phyloP scores from a whole-genome alignment of 1,284 basidiomycete genomes.

The Ceratobasidium sp. region DNA sequence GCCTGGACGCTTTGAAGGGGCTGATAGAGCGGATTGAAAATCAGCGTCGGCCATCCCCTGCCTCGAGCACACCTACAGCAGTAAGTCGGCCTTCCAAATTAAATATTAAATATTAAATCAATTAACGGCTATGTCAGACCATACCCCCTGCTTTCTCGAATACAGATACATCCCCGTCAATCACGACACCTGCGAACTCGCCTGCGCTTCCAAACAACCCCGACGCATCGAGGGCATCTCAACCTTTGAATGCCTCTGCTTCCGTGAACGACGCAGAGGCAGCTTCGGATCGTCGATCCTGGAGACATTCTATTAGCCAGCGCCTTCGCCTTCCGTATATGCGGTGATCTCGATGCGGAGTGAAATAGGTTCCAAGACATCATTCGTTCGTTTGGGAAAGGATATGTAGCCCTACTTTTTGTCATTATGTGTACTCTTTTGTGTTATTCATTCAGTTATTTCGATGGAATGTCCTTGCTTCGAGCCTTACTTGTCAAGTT shows the following conservation, averaged over 20 bases:
- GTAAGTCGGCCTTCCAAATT: neutral
- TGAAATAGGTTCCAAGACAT: neutral
- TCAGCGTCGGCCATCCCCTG: neutral
- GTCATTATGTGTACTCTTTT: neutral
- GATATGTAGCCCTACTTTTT: neutral
- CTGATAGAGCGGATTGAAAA: neutral
- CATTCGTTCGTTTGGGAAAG: neutral
- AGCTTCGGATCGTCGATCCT: neutral
- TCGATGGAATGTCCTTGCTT: neutral
- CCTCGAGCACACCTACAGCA: no score
- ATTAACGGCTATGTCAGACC: neutral
- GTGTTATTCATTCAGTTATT: slow-evolving; percentile 3
- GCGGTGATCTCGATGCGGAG: neutral
- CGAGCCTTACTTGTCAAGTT: neutral
- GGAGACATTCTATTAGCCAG: neutral
- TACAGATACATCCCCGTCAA: neutral
- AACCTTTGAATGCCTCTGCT: neutral
- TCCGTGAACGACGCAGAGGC: neutral
- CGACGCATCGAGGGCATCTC: neutral
- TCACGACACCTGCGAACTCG: neutral
- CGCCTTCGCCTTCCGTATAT: neutral
- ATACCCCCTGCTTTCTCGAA: neutral
- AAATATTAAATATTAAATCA: neutral
- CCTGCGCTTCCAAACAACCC: neutral
- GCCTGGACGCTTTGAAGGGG: neutral